A percentile compares a stretch with the other conserved stretches of the same genome.
Evolutionary conservation across 164 flowering plant genomes (phyloP).

Genomic region (Echeveria elegans): DNA sequence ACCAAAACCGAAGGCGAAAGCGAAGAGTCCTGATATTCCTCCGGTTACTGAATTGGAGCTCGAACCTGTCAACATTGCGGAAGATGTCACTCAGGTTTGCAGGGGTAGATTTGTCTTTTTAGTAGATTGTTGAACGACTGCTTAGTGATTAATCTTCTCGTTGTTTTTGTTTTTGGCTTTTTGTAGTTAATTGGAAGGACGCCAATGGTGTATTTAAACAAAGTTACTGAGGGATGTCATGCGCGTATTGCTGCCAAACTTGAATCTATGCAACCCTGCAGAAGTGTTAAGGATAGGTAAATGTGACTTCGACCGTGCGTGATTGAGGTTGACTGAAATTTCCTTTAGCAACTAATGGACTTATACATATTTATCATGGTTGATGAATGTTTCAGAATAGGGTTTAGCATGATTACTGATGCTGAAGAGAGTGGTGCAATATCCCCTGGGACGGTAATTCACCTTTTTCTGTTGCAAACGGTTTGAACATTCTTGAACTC

Average conservation of each 20-base stretch:
- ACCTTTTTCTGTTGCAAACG: neutral
- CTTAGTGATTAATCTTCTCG: no score
- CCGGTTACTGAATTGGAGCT: conserved; percentile 9
- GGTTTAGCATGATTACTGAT: conserved; percentile 47
- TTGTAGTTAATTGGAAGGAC: conserved; percentile 72
- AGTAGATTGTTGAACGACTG: neutral
- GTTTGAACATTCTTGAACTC: no score
- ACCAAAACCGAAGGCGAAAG: neutral
- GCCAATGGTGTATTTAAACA: conserved; percentile 83
- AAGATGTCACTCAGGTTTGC: conserved; percentile 66
- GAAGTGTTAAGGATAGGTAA: conserved; percentile 73
- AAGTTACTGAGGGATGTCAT: conserved; percentile 61
- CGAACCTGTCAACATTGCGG: conserved; percentile 63
- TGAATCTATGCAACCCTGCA: conserved; percentile 83
- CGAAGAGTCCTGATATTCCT: neutral
- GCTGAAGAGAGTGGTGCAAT: conserved; percentile 74
- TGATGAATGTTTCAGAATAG: neutral
- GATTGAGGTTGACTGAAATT: neutral
- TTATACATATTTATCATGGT: no score
- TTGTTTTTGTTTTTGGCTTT: neutral
- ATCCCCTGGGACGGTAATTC: conserved; percentile 60
- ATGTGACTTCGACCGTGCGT: neutral
- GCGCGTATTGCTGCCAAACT: conserved; percentile 80
- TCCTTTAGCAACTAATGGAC: no score
- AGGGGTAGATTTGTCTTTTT: neutral